Evolutionary conservation across 345 rosid genomes (phyloP).

Genomic region (Lepidium africanum): DNA sequence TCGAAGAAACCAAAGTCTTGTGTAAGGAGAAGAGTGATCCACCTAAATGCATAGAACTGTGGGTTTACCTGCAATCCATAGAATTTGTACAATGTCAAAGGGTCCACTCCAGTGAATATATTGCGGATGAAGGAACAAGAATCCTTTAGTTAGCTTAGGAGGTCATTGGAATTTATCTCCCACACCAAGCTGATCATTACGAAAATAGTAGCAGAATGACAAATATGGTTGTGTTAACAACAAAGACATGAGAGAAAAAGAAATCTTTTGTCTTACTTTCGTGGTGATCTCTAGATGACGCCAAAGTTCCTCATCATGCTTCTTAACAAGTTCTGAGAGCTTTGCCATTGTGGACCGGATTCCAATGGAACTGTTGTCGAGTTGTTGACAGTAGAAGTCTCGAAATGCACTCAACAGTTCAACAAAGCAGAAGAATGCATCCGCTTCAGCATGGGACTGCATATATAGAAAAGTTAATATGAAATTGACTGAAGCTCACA

Average conservation of each 20-base stretch:
- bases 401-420: slow-evolving; percentile 93
- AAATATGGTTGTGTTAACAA: background rate
- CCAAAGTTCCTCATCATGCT: slow-evolving; percentile 99
- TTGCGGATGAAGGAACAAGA: background rate
- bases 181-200: background rate
- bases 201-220: background rate
- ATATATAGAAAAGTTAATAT: slow-evolving; percentile 10
- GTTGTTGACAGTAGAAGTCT: slow-evolving; percentile 94
- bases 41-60: slow-evolving; percentile 91
- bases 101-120: background rate
- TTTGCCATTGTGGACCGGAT: slow-evolving; percentile 79
- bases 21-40: slow-evolving; percentile 97
- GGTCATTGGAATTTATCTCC: background rate
- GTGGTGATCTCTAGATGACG: slow-evolving; percentile 97
- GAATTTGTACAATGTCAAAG: background rate
- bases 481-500: background rate
- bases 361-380: slow-evolving; percentile 94
- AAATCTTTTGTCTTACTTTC: slow-evolving; percentile 45
- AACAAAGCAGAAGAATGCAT: slow-evolving; percentile 65
- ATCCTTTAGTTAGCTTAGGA: background rate
- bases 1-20: slow-evolving; percentile 91
- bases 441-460: slow-evolving; percentile 34
- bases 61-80: slow-evolving; percentile 72
- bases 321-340: slow-evolving; percentile 76
- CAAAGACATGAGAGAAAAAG: background rate